Evolutionary conservation across 352 stramenopile genomes (phyloP).

Genomic region (Phytophthora agathidicida): DNA sequence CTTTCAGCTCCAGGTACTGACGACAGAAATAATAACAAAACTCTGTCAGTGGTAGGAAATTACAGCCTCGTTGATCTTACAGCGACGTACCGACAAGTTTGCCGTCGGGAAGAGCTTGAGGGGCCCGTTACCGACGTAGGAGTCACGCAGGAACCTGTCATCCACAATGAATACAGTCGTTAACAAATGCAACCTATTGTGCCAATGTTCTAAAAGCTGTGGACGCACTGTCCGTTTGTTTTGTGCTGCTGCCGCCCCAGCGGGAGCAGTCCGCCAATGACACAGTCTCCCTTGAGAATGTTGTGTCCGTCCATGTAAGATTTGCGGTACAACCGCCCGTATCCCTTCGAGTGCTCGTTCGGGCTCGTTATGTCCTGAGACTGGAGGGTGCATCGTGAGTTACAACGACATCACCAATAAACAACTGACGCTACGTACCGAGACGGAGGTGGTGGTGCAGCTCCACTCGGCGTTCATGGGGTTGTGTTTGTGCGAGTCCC

Average conservation of each 20-base stretch:
- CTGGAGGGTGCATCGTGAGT: slow-evolving; percentile 32
- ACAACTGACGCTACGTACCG: slow-evolving; percentile 40
- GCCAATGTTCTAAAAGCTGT: not conserved
- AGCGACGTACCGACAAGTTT: slow-evolving; percentile 61
- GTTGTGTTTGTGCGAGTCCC: slow-evolving; percentile 69
- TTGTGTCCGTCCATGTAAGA: slow-evolving; percentile 79
- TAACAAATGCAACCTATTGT: not conserved
- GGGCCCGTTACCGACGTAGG: slow-evolving; percentile 74
- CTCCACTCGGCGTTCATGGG: slow-evolving; percentile 79
- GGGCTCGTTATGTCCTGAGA: slow-evolving; percentile 78
- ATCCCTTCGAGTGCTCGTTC: slow-evolving; percentile 49
- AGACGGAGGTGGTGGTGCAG: slow-evolving; percentile 74
- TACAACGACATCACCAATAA: not conserved
- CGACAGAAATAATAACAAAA: not conserved
- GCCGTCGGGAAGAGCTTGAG: slow-evolving; percentile 74
- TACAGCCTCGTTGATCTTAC: not conserved
- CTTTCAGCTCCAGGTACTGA: slow-evolving; percentile 48
- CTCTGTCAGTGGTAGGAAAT: not conserved
- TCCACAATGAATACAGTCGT: not conserved
- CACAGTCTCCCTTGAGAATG: slow-evolving; percentile 76
- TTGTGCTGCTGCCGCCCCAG: slow-evolving; percentile 83
- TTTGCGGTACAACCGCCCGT: slow-evolving; percentile 81
- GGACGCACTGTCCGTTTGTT: slow-evolving; percentile 63
- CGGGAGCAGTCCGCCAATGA: slow-evolving; percentile 74
- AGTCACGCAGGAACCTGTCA: slow-evolving; percentile 60